Percentiles rank a stretch among this genome's conserved stretches.
These are phyloP conservation scores for Coix lacrymajobi DNA, from an alignment of 176 grass and related monocot genomes.

Conservation along the genomic window DNA sequence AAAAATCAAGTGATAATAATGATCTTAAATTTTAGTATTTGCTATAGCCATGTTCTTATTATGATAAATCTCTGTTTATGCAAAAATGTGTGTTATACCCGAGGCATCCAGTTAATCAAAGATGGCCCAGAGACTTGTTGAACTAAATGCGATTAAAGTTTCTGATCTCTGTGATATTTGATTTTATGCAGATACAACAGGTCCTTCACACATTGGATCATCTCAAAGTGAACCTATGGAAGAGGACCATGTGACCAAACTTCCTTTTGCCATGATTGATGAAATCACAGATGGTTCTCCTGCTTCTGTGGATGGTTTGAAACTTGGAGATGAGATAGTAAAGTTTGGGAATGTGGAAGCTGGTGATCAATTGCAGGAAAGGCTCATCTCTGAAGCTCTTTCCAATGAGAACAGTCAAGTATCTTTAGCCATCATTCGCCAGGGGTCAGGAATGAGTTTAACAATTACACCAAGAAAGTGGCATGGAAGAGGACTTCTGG, in stretches of 20 bases:
- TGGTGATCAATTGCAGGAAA: conserved; percentile 66
- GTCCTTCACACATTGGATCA: conserved; percentile 11
- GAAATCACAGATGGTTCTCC: conserved; percentile 87
- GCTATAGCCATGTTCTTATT: background rate
- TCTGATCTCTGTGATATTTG: conserved; percentile 21
- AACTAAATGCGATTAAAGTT: background rate
- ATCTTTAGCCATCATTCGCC: conserved; percentile 54
- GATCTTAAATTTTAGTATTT: background rate
- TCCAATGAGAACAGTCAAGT: conserved; percentile 53
- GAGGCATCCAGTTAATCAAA: background rate
- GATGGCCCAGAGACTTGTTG: background rate
- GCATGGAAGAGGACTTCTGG: conserved; percentile 77
- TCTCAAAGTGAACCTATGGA: conserved; percentile 62
- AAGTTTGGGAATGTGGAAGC: conserved; percentile 86
- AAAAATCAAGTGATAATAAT: background rate
- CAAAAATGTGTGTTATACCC: background rate
- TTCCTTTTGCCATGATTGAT: conserved; percentile 91
- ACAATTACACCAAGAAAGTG: conserved; percentile 81
- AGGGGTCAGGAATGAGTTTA: conserved; percentile 53
- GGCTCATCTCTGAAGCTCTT: conserved; percentile 64
- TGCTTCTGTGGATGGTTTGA: conserved; percentile 65
- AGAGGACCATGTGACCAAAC: conserved; percentile 43
- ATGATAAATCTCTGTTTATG: background rate
- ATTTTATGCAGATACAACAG: conserved; percentile 33
- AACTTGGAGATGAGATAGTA: conserved; percentile 82